Conservation (phyloP, 1,284 basidiomycete genomes). For the Somion occarium region DNA sequence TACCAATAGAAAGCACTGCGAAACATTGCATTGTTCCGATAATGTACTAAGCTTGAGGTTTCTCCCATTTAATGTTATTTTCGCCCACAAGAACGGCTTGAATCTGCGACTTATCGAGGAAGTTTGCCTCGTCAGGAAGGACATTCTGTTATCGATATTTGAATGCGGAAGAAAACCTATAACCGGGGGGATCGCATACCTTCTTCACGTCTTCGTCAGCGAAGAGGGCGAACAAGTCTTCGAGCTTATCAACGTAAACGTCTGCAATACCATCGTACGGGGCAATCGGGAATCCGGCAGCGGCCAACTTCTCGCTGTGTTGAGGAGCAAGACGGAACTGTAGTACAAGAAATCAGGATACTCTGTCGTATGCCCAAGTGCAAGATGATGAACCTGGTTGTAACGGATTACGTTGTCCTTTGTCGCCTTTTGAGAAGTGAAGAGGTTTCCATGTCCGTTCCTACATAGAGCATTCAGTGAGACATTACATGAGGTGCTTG, state of each 20-base stretch:
- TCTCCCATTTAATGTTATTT: constrained; percentile 1
- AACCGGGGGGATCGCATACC: too few species aligned
- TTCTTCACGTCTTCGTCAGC: constrained; percentile 3
- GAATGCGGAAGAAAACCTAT: too few species aligned
- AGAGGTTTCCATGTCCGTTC: constrained; percentile 1
- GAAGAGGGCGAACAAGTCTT: constrained; percentile 6
- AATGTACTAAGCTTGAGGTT: not conserved
- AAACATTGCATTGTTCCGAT: too few species aligned
- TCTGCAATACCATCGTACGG: constrained; percentile 8
- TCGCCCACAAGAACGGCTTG: constrained; percentile 5
- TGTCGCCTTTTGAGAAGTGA: constrained; percentile 5
- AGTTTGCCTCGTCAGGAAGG: constrained; percentile 4
- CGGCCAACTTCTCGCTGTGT: not conserved
- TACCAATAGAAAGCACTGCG: too few species aligned
- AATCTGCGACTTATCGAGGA: constrained; percentile 1
- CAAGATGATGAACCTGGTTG: constrained; percentile 5
- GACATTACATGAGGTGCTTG: too few species aligned
- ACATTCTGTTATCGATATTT: constrained; percentile 1
- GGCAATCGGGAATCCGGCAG: constrained; percentile 1
- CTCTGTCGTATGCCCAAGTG: too few species aligned
- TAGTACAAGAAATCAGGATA: too few species aligned
- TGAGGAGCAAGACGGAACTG: constrained; percentile 4
- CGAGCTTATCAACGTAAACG: constrained; percentile 5
- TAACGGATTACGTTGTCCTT: constrained; percentile 6
- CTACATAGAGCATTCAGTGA: not conserved